phyloP scores from a whole-genome alignment of 2,329 filamentous ascomycete species.

The Onygena corvina region DNA sequence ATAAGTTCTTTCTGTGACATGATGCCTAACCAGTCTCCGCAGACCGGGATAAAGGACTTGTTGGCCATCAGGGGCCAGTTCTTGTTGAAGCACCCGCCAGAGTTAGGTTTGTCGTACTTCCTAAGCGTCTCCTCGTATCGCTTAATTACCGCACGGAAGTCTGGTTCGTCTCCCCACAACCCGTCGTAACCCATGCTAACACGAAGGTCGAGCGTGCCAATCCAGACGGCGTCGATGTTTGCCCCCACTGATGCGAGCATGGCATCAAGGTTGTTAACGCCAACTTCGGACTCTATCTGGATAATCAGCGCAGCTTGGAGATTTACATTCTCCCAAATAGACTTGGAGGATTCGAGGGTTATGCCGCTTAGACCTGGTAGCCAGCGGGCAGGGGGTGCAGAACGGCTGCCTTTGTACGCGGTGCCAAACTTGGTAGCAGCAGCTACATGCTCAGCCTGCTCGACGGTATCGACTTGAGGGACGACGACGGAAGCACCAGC shows the following conservation, averaged over 20 bases:
- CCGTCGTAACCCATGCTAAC: slow-evolving; percentile 29
- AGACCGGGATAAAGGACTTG: too few species aligned
- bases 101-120: neutral
- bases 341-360: slow-evolving; percentile 23
- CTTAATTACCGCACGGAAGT: neutral
- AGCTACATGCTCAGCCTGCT: slow-evolving; percentile 35
- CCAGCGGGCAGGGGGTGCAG: slow-evolving; percentile 36
- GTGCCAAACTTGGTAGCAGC: slow-evolving; percentile 37
- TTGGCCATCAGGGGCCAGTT: neutral
- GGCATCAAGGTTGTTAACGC: slow-evolving; percentile 39
- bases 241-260: slow-evolving; percentile 37
- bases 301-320: slow-evolving; percentile 40
- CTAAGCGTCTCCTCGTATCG: neutral
- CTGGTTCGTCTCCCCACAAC: neutral
- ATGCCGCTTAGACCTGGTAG: slow-evolving; percentile 33
- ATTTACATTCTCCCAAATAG: slow-evolving; percentile 34
- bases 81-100: neutral
- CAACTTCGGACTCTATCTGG: slow-evolving; percentile 37
- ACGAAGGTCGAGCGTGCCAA: slow-evolving; percentile 36
- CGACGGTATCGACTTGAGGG: slow-evolving; percentile 40
- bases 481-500: slow-evolving; percentile 40
- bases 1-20: too few species aligned
- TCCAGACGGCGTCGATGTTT: slow-evolving; percentile 40
- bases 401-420: slow-evolving; percentile 32
- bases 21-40: too few species aligned